These are phyloP conservation scores for Talaromyces liani DNA, from an alignment of 495 filamentous ascomycete genomes.

Conservation along the genomic window DNA sequence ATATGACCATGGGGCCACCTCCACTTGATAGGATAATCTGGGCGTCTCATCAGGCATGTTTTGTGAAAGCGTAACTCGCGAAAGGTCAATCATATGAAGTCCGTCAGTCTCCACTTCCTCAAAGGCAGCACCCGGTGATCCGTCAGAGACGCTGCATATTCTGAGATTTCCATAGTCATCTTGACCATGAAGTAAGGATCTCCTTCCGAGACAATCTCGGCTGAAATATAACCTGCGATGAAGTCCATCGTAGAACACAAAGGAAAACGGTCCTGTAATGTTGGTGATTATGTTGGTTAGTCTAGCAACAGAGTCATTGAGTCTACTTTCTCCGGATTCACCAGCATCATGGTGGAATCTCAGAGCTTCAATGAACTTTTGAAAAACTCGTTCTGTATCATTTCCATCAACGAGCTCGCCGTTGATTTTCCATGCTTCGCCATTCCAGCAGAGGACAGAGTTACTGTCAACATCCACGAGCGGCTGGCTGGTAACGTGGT, in stretches of 20 bases:
- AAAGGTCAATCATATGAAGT: conserved; percentile 58
- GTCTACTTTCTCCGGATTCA: conserved; percentile 12
- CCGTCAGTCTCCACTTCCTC: conserved; percentile 78
- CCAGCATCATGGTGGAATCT: conserved; percentile 6
- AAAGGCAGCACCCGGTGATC: conserved; percentile 46
- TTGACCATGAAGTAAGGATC: conserved; percentile 61
- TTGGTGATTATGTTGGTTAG: conserved; percentile 48
- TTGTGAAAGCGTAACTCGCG: conserved; percentile 5
- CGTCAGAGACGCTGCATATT: conserved; percentile 70
- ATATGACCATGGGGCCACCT: conserved; percentile 21
- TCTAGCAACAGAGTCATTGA: conserved; percentile 18
- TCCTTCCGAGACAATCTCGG: conserved; percentile 76
- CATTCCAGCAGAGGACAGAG: conserved; percentile 92
- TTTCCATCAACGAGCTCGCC: conserved; percentile 52
- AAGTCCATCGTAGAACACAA: conserved; percentile 72
- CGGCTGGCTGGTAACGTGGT: conserved; percentile 64
- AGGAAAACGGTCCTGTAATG: conserved; percentile 83
- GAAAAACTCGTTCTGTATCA: conserved; percentile 67
- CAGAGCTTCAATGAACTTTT: conserved; percentile 48
- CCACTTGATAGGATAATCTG: conserved; percentile 12
- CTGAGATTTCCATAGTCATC: conserved; percentile 43
- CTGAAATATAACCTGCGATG: conserved; percentile 63
- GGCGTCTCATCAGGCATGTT: conserved; percentile 8
- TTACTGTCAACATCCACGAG: conserved; percentile 50
- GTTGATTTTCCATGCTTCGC: conserved; percentile 85